Conservation (phyloP, 768 basidiomycete genomes). For the Pulveroboletus ravenelii region DNA sequence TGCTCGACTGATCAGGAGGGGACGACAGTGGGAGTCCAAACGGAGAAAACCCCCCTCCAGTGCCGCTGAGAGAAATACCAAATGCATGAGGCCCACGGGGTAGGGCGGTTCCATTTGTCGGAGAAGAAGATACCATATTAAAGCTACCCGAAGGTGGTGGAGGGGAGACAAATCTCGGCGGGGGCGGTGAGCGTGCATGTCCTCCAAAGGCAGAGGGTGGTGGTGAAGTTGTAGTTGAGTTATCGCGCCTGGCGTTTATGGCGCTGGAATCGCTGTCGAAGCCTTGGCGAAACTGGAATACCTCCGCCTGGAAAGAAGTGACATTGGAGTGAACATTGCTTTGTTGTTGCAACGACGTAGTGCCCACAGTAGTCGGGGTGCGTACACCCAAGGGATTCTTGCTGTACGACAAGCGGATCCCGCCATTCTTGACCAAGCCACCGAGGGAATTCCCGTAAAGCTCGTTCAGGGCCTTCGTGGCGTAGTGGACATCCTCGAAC, state of each 20-base stretch:
- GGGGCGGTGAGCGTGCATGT: constrained; percentile 33
- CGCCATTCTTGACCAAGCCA: constrained; percentile 89
- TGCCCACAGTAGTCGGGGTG: constrained; percentile 58
- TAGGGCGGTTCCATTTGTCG: constrained; percentile 23
- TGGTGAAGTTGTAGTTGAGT: constrained; percentile 21
- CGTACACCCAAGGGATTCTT: constrained; percentile 97
- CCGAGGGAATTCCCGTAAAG: constrained; percentile 88
- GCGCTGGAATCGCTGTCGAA: constrained; percentile 23
- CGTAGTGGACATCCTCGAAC: constrained; percentile 88
- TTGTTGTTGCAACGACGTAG: constrained; percentile 27
- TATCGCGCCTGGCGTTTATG: constrained; percentile 24
- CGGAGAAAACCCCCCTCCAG: constrained; percentile 28
- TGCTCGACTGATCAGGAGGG: constrained; percentile 25
- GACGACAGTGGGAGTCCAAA: constrained; percentile 33
- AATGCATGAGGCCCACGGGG: constrained; percentile 31
- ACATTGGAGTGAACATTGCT: constrained; percentile 14
- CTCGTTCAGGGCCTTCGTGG: constrained; percentile 83
- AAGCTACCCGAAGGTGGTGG: constrained; percentile 29
- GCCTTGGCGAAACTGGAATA: constrained; percentile 29
- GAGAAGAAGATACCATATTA: constrained; percentile 23
- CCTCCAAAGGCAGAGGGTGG: constrained; percentile 22
- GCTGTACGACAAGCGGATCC: constrained; percentile 96
- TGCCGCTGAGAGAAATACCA: constrained; percentile 27
- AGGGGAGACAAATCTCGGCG: constrained; percentile 32
- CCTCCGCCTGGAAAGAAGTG: constrained; percentile 26